Evolutionary conservation across 495 filamentous ascomycete species (phyloP).

Genomic region (Hypomontagnella monticulosa): DNA sequence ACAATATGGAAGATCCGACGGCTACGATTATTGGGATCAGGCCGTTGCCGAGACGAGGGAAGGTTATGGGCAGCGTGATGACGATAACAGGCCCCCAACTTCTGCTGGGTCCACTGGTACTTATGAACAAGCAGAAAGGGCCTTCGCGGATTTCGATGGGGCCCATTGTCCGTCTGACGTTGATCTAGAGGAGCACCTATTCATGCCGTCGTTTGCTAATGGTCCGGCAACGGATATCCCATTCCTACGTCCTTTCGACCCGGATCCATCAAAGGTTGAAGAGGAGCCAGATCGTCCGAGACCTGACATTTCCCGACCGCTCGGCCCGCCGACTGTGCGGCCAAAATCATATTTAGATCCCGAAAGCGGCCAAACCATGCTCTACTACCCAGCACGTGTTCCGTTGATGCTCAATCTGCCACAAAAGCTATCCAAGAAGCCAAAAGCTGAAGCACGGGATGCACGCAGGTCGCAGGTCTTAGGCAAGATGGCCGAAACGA

Average conservation of each 20-base stretch:
- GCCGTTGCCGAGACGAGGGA: constrained; percentile 43
- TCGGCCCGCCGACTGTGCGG: constrained; percentile 50
- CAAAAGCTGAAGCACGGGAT: constrained; percentile 66
- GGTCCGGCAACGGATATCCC: constrained; percentile 26
- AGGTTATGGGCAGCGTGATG: constrained; percentile 35
- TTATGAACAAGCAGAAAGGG: constrained; percentile 70
- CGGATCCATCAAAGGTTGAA: constrained; percentile 15
- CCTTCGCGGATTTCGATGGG: constrained; percentile 95
- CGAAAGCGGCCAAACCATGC: constrained; percentile 76
- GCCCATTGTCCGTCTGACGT: constrained; percentile 74
- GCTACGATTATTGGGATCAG: constrained; percentile 43
- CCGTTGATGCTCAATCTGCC: constrained; percentile 93
- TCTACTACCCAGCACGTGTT: constrained; percentile 95
- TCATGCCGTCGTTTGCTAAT: constrained; percentile 43
- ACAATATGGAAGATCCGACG: constrained; percentile 24
- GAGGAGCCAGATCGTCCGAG: constrained; percentile 30
- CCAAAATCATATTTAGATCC: constrained; percentile 72
- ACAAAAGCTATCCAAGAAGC: constrained; percentile 81
- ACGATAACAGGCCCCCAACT: constrained; percentile 48
- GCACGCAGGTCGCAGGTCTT: constrained; percentile 74
- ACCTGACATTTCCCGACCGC: constrained; percentile 33
- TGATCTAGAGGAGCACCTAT: constrained; percentile 45
- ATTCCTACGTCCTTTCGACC: constrained; percentile 37
- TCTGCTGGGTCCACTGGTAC: constrained; percentile 72
- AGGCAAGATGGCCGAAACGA: constrained; percentile 53